Percentiles rank a stretch among this genome's conserved stretches.
These are phyloP conservation scores for Wickerhamomyces queroliae DNA, from an alignment of 805 yeast genomes.

Conservation along the genomic window DNA sequence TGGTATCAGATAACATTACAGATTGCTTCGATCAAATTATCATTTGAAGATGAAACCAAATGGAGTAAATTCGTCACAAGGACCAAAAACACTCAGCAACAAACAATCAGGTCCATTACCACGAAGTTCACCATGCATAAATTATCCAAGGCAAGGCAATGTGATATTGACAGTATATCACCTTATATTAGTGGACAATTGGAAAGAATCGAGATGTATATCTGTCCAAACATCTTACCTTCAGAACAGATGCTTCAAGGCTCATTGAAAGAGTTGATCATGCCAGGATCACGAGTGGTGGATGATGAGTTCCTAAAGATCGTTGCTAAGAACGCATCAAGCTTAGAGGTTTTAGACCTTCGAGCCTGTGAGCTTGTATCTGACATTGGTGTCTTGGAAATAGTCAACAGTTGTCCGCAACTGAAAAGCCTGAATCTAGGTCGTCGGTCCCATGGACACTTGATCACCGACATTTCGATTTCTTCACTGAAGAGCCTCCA, in stretches of 20 bases:
- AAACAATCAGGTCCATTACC: slow-evolving; percentile 21
- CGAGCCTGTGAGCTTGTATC: slow-evolving; percentile 79
- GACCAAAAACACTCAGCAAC: slow-evolving; percentile 5
- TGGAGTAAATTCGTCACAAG: slow-evolving; percentile 34
- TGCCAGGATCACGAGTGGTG: slow-evolving; percentile 67
- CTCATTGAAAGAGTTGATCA: slow-evolving; percentile 35
- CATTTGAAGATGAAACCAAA: slow-evolving; percentile 43
- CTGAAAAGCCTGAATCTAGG: slow-evolving; percentile 71
- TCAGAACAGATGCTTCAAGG: slow-evolving; percentile 38
- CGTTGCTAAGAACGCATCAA: slow-evolving; percentile 51
- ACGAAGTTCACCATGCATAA: slow-evolving; percentile 63
- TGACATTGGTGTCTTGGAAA: slow-evolving; percentile 65
- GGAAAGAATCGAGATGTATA: slow-evolving; percentile 72
- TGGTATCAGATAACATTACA: slow-evolving; percentile 56
- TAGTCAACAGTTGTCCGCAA: slow-evolving; percentile 54
- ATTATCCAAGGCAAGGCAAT: slow-evolving; percentile 47
- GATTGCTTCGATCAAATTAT: slow-evolving; percentile 48
- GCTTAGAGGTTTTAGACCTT: slow-evolving; percentile 60
- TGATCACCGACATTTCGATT: slow-evolving; percentile 67
- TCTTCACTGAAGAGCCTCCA: slow-evolving; percentile 48
- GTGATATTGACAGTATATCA: slow-evolving; percentile 44
- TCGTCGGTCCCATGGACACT: slow-evolving; percentile 60
- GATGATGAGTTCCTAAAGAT: slow-evolving; percentile 52
- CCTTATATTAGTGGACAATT: slow-evolving; percentile 41
- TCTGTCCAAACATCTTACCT: slow-evolving; percentile 72